Evolutionary conservation across 108 stramenopile genomes (phyloP).

Genomic region (Aurantiochytrium sp.): DNA sequence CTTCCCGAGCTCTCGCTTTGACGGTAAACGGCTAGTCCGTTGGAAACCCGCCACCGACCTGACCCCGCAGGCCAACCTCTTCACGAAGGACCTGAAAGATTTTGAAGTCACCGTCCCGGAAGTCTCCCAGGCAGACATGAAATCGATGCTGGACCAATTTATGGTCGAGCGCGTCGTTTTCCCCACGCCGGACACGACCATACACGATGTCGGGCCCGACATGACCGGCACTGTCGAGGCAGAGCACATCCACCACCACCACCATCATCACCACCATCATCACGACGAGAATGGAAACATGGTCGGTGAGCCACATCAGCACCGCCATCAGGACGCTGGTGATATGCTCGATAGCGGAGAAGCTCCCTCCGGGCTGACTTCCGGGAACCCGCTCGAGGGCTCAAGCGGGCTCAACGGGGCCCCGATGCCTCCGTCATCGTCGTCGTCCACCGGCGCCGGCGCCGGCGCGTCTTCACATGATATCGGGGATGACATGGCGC

Average conservation of each 20-base stretch:
- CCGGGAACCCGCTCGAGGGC: too few species aligned
- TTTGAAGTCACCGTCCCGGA: background rate
- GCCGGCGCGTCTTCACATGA: too few species aligned
- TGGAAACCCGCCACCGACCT: background rate
- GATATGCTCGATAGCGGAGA: too few species aligned
- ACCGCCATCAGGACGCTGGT: too few species aligned
- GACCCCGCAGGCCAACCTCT: background rate
- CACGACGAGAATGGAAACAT: too few species aligned
- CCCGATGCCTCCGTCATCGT: too few species aligned
- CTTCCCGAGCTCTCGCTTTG: background rate
- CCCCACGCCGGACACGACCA: background rate
- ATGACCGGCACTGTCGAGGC: background rate
- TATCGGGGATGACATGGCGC: too few species aligned
- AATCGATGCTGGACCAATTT: background rate
- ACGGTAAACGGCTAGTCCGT: background rate
- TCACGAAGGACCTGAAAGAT: background rate
- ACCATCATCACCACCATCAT: too few species aligned
- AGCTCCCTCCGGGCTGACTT: too few species aligned
- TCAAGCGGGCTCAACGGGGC: too few species aligned
- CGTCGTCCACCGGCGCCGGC: too few species aligned
- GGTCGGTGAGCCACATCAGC: too few species aligned
- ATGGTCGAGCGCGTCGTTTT: background rate
- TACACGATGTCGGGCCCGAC: background rate
- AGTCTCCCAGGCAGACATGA: background rate
- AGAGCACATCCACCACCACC: background rate